Conservation (phyloP, 805 yeast species). For the Candida awuae region DNA sequence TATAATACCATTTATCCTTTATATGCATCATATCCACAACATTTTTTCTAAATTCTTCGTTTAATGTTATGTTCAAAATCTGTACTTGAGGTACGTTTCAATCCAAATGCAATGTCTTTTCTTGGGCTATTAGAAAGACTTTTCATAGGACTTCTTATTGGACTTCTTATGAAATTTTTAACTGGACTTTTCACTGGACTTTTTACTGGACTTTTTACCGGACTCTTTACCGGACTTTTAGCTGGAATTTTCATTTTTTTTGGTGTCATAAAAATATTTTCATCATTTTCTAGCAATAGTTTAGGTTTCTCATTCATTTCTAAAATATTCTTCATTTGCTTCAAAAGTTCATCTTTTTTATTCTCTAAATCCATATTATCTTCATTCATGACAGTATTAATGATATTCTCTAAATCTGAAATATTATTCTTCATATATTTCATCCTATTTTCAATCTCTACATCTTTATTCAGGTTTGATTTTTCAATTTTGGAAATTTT, state of each 20-base stretch:
- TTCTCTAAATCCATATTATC: neutral
- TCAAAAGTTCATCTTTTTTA: neutral
- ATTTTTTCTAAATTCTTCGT: neutral
- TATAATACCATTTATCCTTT: too few relatives aligned
- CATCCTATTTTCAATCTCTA: conserved; percentile 5
- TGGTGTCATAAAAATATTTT: neutral
- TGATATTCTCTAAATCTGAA: neutral
- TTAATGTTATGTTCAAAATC: neutral
- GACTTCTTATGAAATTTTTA: too few relatives aligned
- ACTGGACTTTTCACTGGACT: neutral
- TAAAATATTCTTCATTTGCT: neutral
- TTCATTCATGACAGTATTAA: neutral
- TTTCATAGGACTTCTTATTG: neutral
- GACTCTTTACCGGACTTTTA: conserved; percentile 1
- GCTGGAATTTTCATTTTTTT: neutral
- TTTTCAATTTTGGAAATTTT: neutral
- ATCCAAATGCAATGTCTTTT: neutral
- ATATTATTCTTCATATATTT: neutral
- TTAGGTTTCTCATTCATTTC: neutral
- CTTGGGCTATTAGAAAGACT: neutral
- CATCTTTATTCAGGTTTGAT: conserved; percentile 4
- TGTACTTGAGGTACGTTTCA: conserved; percentile 1
- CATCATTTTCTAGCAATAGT: neutral
- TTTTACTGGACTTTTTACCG: neutral
- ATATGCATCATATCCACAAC: too few relatives aligned